These are phyloP conservation scores for Malassezia yamatoensis DNA, from an alignment of 1,284 basidiomycete species.

Conservation along the genomic window DNA sequence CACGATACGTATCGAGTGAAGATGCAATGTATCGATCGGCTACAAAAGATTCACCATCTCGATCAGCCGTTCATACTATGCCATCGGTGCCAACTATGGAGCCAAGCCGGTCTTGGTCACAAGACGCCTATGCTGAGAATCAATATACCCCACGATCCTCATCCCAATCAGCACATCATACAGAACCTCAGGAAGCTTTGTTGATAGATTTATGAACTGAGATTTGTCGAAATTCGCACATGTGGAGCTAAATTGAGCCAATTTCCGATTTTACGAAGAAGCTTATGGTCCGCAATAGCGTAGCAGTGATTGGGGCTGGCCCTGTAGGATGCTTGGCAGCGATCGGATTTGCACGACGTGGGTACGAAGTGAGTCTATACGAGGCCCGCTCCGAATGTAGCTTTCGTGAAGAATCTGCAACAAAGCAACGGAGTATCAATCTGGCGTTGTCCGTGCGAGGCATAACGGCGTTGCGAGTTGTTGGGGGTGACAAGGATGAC, in stretches of 20 bases:
- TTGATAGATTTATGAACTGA: constrained; percentile 9
- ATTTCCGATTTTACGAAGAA: not conserved
- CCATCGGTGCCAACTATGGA: too few relatives aligned
- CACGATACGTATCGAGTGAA: too few relatives aligned
- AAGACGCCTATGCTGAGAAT: too few relatives aligned
- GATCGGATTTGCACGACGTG: constrained; percentile 70
- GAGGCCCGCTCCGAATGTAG: constrained; percentile 63
- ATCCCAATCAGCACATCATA: too few relatives aligned
- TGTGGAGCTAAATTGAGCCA: not conserved
- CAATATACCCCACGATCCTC: too few relatives aligned
- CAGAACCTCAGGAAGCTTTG: not conserved
- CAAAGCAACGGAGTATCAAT: constrained; percentile 69
- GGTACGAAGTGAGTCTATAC: constrained; percentile 81
- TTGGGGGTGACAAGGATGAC: not conserved
- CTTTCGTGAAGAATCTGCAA: constrained; percentile 18
- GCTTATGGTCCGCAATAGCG: not conserved
- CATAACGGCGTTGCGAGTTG: constrained; percentile 67
- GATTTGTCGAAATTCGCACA: not conserved
- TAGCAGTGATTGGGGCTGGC: constrained; percentile 64
- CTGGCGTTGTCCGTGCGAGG: constrained; percentile 88
- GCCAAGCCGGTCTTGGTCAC: too few relatives aligned
- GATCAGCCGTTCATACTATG: too few relatives aligned
- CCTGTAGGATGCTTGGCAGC: constrained; percentile 89
- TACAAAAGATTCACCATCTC: too few relatives aligned
- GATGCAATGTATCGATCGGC: too few relatives aligned